phyloP scores from a whole-genome alignment of 805 yeast species.

The Kodamaea kakaduensis region DNA sequence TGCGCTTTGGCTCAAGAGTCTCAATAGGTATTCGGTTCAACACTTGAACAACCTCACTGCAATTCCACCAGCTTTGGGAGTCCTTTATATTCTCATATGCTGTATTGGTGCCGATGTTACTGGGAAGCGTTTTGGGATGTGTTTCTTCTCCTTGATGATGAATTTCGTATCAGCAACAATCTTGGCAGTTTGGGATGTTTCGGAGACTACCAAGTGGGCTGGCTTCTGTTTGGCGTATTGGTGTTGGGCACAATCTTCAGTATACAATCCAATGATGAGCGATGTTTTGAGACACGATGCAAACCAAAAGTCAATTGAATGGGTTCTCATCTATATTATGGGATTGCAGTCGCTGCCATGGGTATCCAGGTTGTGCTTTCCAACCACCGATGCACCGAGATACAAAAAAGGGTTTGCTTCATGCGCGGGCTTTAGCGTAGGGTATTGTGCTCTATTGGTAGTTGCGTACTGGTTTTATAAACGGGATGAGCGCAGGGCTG shows the following conservation, averaged over 20 bases:
- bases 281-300: conserved; percentile 21
- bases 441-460: conserved; percentile 18
- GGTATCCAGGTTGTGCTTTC: conserved; percentile 18
- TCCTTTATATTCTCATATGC: conserved; percentile 43
- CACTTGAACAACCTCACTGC: conserved; percentile 45
- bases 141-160: conserved; percentile 17
- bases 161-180: conserved; percentile 19
- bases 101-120: conserved; percentile 52
- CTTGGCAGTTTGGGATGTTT: conserved; percentile 22
- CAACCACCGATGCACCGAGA: conserved; percentile 22
- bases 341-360: conserved; percentile 21
- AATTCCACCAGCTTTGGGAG: conserved; percentile 57
- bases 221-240: conserved; percentile 21
- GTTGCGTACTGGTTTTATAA: conserved; percentile 42
- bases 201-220: conserved; percentile 21
- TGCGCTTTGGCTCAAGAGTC: conserved; percentile 30
- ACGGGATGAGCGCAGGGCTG: conserved; percentile 27
- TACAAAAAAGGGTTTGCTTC: conserved; percentile 19
- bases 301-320: conserved; percentile 20
- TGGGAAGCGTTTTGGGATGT: conserved; percentile 18
- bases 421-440: conserved; percentile 39
- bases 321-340: conserved; percentile 13
- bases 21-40: conserved; percentile 12
- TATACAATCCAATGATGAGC: conserved; percentile 21
- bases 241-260: conserved; percentile 22